Percentiles rank a stretch among this genome's conserved stretches.
Conservation (phyloP, 495 filamentous ascomycete genomes). For the Penicillium lagena region DNA sequence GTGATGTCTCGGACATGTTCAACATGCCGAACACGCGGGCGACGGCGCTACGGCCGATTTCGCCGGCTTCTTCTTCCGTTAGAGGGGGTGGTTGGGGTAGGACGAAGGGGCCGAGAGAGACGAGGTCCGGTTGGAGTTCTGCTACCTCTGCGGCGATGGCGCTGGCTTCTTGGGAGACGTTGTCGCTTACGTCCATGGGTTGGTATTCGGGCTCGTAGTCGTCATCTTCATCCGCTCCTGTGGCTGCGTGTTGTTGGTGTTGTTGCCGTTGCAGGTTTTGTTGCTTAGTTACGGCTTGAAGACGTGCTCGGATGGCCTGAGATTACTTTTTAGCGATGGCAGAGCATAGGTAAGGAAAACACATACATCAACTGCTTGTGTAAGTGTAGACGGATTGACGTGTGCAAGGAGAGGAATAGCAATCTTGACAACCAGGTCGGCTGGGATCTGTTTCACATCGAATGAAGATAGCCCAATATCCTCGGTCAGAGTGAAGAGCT, state of each 20-base stretch:
- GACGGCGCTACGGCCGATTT: constrained; percentile 63
- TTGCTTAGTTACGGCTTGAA: constrained; percentile 36
- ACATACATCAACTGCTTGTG: constrained; percentile 59
- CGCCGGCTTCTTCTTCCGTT: constrained; percentile 56
- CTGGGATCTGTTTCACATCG: constrained; percentile 71
- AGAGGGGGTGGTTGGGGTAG: constrained; percentile 73
- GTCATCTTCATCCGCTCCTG: constrained; percentile 73
- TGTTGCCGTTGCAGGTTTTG: constrained; percentile 31
- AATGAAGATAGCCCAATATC: constrained; percentile 69
- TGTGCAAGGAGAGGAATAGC: constrained; percentile 61
- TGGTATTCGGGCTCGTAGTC: constrained; percentile 84
- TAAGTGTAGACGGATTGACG: constrained; percentile 56
- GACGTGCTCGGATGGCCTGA: constrained; percentile 42
- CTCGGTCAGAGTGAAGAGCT: constrained; percentile 76
- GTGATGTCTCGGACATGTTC: constrained; percentile 57
- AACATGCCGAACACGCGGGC: constrained; percentile 73
- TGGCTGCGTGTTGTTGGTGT: constrained; percentile 34
- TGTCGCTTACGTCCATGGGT: constrained; percentile 63
- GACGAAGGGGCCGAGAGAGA: constrained; percentile 61
- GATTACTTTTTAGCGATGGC: constrained; percentile 15
- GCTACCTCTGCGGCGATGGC: constrained; percentile 49
- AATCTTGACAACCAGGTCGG: constrained; percentile 69
- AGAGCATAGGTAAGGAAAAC: not conserved
- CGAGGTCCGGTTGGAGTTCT: constrained; percentile 47
- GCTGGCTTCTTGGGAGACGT: constrained; percentile 65